Base-by-base conservation (phyloP, 306 rosid genomes). In the Ammopiptanthus mongolicus region DNA sequence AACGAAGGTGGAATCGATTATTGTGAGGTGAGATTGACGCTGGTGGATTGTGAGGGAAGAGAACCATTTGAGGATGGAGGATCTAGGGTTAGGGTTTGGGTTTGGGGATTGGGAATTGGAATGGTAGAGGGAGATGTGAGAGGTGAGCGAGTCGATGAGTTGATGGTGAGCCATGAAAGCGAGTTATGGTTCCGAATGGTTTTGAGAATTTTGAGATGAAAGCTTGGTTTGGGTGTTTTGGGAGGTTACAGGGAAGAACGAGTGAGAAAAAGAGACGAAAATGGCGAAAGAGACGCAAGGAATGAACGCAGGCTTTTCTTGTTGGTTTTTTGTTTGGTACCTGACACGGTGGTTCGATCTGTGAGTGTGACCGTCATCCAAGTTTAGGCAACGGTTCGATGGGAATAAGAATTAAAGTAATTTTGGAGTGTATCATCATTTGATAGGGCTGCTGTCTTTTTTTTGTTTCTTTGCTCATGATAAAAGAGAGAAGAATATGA, bases 91-190 rank as follows among this genome's bases (percentile, higher is more conserved):
- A 1, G 69, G 74, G 74, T 77, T 69, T 0, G 65, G 51, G 14
- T n/a, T 36, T 2, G 47, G 63, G 29, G 75, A 36, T 6, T 42
- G 78, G 65, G 90, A 75, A 34, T 36, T 81, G 0, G 91, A 91
- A 55, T 88, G 90, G 86, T 91, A 93, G 77, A 93, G 87, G 33
- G 98, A 89, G 80, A 93, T 88, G 79, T 91, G 96, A 11, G 98
- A 85, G 73, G 98, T 88, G 75, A 93, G 97, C 25, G 86, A 80
- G 84, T 93, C 97, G 15, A 93, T 86, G 85, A 89, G 93, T 71
- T 84, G 93, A 65, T 81, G 87, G 81, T 86, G 96, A 76, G 81
- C 78, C 92, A 87, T 79, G 77, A 50, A 61, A 57, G 50, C 76
- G 88, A 80, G 80, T 69, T 69, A 47, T 44, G 50, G 50, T 44